Evolutionary conservation across 768 basidiomycete genomes (phyloP).

Genomic region (Fomitopsis pulvina): DNA sequence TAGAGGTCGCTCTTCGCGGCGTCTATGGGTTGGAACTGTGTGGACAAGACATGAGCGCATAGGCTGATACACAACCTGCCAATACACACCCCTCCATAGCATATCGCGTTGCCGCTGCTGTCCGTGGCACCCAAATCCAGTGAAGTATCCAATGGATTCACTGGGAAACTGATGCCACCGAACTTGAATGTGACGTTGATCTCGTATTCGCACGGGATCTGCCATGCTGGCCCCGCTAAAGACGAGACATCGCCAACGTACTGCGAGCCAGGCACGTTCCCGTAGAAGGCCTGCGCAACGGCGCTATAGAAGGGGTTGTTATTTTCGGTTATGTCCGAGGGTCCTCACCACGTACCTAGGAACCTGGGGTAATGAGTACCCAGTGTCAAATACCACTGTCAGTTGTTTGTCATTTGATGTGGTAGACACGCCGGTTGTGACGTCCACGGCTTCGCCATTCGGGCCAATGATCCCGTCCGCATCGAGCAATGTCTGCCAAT

Average conservation of each 20-base stretch:
- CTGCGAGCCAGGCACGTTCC: constrained; percentile 45
- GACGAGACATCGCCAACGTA: constrained; percentile 28
- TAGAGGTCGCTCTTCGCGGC: constrained; percentile 42
- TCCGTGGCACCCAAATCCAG: constrained; percentile 21
- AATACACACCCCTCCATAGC: constrained; percentile 39
- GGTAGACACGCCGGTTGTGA: constrained; percentile 37
- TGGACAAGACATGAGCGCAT: background rate
- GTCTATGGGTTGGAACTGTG: constrained; percentile 64
- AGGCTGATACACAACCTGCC: constrained; percentile 8
- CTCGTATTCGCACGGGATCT: constrained; percentile 55
- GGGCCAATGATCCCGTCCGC: constrained; percentile 56
- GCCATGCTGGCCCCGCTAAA: constrained; percentile 44
- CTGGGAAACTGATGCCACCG: constrained; percentile 45
- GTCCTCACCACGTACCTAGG: constrained; percentile 32
- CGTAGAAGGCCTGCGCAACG: constrained; percentile 58
- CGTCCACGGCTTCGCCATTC: constrained; percentile 41
- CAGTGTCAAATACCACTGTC: constrained; percentile 62
- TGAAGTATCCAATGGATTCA: constrained; percentile 61
- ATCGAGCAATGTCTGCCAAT: constrained; percentile 63
- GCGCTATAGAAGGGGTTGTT: constrained; percentile 24
- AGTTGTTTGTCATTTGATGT: constrained; percentile 38
- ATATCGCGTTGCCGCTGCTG: constrained; percentile 21
- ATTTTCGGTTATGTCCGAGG: constrained; percentile 1
- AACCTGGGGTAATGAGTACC: constrained; percentile 62
- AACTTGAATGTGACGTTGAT: constrained; percentile 64